Evolutionary conservation across 2,329 filamentous ascomycete species (phyloP).

Genomic region (Keithomyces neogunnii): DNA sequence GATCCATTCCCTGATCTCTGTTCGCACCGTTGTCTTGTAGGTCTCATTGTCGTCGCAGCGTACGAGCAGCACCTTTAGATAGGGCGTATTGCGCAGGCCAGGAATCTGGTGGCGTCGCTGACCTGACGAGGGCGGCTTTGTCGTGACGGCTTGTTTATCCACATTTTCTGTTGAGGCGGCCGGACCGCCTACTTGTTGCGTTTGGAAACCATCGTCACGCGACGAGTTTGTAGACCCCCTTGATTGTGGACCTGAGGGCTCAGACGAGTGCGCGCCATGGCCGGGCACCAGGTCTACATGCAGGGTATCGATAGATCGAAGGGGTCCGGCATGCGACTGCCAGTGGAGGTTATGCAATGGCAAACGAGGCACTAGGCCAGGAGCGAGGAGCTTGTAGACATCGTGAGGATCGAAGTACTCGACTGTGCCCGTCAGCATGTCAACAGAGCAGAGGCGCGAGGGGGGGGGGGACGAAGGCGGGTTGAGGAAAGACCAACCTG

Average conservation of each 20-base stretch:
- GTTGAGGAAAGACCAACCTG: conserved; percentile 39
- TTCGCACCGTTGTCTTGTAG: conserved; percentile 74
- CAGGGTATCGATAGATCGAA: conserved; percentile 88
- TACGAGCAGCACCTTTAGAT: conserved; percentile 82
- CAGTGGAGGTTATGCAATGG: conserved; percentile 90
- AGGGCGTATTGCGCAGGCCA: conserved; percentile 83
- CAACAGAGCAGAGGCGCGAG: neutral
- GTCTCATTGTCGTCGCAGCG: conserved; percentile 93
- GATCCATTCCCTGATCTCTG: conserved; percentile 84
- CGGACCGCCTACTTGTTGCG: conserved; percentile 40
- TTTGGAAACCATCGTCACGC: conserved; percentile 53
- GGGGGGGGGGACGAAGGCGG: no score
- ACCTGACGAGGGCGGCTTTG: conserved; percentile 23
- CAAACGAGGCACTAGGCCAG: conserved; percentile 68
- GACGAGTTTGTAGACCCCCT: conserved; percentile 25
- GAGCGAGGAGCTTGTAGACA: conserved; percentile 73
- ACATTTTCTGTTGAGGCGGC: conserved; percentile 28
- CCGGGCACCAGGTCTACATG: conserved; percentile 78
- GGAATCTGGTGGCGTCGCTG: conserved; percentile 85
- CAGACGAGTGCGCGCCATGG: conserved; percentile 36
- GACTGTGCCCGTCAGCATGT: conserved; percentile 46
- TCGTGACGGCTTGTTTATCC: conserved; percentile 25
- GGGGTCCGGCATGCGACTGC: conserved; percentile 86
- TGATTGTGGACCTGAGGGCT: conserved; percentile 20
- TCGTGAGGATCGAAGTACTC: conserved; percentile 93